A percentile compares a stretch with the other conserved stretches of the same genome.
Conservation (phyloP, 2,329 filamentous ascomycete species). For the Teratosphaeria gauchensis region DNA sequence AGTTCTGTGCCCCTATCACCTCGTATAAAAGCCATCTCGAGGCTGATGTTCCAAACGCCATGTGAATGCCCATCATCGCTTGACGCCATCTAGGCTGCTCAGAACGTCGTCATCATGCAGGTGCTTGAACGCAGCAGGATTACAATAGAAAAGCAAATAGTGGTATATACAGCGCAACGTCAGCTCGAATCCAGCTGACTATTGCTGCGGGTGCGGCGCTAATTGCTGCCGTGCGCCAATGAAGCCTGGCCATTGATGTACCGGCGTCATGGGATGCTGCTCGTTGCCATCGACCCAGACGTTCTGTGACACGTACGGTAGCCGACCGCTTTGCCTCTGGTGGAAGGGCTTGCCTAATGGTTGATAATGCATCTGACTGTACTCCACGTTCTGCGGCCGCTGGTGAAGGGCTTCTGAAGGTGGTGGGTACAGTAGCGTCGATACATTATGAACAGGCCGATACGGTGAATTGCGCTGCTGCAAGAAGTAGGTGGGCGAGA, state of each 20-base stretch:
- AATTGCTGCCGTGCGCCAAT: constrained; percentile 8
- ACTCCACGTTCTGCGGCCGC: constrained; percentile 32
- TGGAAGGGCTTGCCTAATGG: constrained; percentile 38
- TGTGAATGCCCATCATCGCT: neutral
- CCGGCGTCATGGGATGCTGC: constrained; percentile 22
- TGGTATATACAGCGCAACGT: neutral
- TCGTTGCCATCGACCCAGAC: constrained; percentile 25
- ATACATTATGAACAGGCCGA: constrained; percentile 78
- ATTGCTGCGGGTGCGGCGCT: neutral
- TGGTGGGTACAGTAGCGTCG: constrained; percentile 82
- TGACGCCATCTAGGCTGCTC: neutral
- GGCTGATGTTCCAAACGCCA: neutral
- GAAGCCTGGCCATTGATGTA: constrained; percentile 23
- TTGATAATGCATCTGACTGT: constrained; percentile 44
- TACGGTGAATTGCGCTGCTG: constrained; percentile 87
- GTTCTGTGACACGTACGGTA: constrained; percentile 32
- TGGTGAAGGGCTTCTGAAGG: constrained; percentile 66
- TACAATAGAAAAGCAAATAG: neutral
- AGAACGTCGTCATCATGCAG: neutral
- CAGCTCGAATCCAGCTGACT: neutral
- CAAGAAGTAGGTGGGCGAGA: constrained; percentile 81
- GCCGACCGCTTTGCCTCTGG: constrained; percentile 33
- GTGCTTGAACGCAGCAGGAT: constrained; percentile 3
- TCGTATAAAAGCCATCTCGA: neutral
- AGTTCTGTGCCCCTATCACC: neutral